Percentiles rank a stretch among this genome's conserved stretches.
Evolutionary conservation across 306 rosid genomes (phyloP).

Genomic region (Phaseolus lunatus): DNA sequence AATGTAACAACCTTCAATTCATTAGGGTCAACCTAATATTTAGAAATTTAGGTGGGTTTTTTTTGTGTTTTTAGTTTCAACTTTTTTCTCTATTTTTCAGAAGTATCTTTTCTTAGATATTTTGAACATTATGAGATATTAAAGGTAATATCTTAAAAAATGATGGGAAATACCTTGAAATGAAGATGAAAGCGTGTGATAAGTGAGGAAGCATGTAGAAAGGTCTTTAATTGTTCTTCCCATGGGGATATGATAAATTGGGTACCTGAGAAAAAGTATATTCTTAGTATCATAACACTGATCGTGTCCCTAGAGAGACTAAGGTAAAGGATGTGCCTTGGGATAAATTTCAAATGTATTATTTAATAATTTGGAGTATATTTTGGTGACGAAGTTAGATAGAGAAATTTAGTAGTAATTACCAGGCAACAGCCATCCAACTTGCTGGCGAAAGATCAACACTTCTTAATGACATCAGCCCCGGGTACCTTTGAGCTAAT

Average conservation of each 20-base stretch:
- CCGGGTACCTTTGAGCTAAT: slow-evolving; percentile 89
- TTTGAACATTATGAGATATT: too few relatives aligned
- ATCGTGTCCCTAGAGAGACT: slow-evolving; percentile 1
- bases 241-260: slow-evolving; percentile 98
- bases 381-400: not conserved
- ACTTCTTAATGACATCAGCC: slow-evolving; percentile 85
- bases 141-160: too few relatives aligned
- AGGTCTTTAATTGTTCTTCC: slow-evolving; percentile 93
- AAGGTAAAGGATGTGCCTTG: not conserved
- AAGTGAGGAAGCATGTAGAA: slow-evolving; percentile 92
- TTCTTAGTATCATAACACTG: not conserved
- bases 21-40: not conserved
- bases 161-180: slow-evolving; percentile 82
- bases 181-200: slow-evolving; percentile 96
- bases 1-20: not conserved
- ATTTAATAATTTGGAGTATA: slow-evolving; percentile 24
- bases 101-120: not conserved
- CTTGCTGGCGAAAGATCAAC: slow-evolving; percentile 99
- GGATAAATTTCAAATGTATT: slow-evolving; percentile 30
- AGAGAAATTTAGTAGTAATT: slow-evolving; percentile 3
- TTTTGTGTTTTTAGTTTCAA: not conserved
- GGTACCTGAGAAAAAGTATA: slow-evolving; percentile 69
- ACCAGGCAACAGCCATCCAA: slow-evolving; percentile 99
- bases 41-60: not conserved
- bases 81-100: not conserved